These are phyloP conservation scores for Rhizopus stolonifer DNA, from an alignment of 371 early-diverging fungal species.

Conservation along the genomic window DNA sequence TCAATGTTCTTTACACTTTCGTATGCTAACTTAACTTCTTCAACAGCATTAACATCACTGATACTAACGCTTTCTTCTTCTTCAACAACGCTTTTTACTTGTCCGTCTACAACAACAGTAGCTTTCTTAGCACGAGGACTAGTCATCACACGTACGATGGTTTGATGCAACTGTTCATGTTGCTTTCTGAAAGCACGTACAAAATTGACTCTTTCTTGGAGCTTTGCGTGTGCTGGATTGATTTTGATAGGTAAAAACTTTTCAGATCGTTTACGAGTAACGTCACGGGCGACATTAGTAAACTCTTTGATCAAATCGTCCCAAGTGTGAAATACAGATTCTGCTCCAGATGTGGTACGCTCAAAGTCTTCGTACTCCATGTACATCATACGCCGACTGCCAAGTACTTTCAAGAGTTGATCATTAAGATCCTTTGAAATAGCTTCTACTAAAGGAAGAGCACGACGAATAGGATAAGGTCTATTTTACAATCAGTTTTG, in stretches of 20 bases:
- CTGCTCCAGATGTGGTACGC: constrained; percentile 77
- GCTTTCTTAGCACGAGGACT: constrained; percentile 59
- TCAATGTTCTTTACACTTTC: constrained; percentile 92
- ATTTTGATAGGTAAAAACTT: constrained; percentile 96
- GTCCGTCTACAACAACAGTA: constrained; percentile 53
- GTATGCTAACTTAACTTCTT: constrained; percentile 91
- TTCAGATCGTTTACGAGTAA: constrained; percentile 89
- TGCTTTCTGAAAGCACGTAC: constrained; percentile 90
- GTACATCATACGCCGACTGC: constrained; percentile 90
- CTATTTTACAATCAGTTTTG: constrained; percentile 19
- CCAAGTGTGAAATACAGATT: constrained; percentile 91
- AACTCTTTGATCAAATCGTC: constrained; percentile 95
- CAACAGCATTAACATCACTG: constrained; percentile 78
- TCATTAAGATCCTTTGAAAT: constrained; percentile 94
- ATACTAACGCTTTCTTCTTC: constrained; percentile 61
- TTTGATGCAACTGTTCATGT: constrained; percentile 94
- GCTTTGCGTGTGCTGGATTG: constrained; percentile 84
- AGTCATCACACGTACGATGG: constrained; percentile 91
- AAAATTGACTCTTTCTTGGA: constrained; percentile 92
- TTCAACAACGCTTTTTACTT: constrained; percentile 51
- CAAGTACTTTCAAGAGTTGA: constrained; percentile 85
- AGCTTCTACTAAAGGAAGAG: constrained; percentile 91
- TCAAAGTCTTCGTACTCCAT: constrained; percentile 90
- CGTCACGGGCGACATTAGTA: constrained; percentile 91
- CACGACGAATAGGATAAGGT: constrained; percentile 94